Evolutionary conservation across 306 rosid species (phyloP).

Genomic region (Cicer yamashitae): DNA sequence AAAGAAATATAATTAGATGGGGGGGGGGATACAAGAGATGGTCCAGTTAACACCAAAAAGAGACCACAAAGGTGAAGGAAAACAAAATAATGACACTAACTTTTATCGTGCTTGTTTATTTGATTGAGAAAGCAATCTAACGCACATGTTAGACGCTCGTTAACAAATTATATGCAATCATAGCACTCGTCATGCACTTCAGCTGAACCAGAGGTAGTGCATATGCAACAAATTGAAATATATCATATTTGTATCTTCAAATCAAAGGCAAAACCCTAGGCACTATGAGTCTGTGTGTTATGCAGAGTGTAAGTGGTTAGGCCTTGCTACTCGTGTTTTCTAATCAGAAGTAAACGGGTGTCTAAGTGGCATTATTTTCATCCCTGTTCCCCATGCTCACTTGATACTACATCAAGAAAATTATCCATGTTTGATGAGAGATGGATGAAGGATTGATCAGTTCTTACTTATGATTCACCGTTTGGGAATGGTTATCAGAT

Average conservation of each 20-base stretch:
- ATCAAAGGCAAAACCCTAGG: neutral
- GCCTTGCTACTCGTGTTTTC: conserved; percentile 21
- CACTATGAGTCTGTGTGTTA: neutral
- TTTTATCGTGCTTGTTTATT: neutral
- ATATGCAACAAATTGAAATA: neutral
- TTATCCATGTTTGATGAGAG: conserved; percentile 19
- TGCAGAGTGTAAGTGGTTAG: neutral
- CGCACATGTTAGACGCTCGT: neutral
- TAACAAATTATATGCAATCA: neutral
- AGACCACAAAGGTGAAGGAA: neutral
- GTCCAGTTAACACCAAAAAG: conserved; percentile 3
- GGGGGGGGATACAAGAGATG: neutral
- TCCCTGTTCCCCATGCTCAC: neutral
- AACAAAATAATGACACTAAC: conserved; percentile 1
- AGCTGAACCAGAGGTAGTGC: neutral
- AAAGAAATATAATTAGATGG: conserved; percentile 14
- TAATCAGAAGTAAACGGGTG: neutral
- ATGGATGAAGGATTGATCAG: conserved; percentile 28
- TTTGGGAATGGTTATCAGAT: conserved; percentile 60
- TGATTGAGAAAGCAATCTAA: conserved; percentile 17
- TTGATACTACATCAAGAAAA: conserved; percentile 27
- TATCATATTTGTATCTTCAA: conserved; percentile 10
- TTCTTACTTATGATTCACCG: conserved; percentile 68
- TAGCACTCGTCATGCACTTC: neutral
- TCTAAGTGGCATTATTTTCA: neutral